Conservation (phyloP, 2,329 filamentous ascomycete genomes). For the Waltergamsia citrina region DNA sequence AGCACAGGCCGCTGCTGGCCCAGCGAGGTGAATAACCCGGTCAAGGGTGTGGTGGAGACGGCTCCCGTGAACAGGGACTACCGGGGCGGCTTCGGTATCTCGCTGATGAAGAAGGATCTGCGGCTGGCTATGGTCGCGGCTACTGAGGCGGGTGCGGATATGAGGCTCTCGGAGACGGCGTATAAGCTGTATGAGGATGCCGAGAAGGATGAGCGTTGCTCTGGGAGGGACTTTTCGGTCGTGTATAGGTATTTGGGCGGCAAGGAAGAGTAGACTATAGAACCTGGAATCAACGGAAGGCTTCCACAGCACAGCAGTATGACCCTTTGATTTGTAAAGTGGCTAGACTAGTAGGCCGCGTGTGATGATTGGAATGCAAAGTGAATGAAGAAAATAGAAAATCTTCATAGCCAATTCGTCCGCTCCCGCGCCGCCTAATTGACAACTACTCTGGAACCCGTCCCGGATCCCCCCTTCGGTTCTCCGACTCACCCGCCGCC, state of each 20-base stretch:
- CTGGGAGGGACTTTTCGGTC: conserved; percentile 71
- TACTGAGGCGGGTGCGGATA: conserved; percentile 52
- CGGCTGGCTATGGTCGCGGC: conserved; percentile 65
- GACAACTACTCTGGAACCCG: too few species aligned
- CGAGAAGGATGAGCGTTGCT: conserved; percentile 49
- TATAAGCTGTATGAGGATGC: conserved; percentile 59
- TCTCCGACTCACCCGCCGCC: too few species aligned
- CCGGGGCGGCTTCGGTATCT: conserved; percentile 65
- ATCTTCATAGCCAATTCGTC: too few species aligned
- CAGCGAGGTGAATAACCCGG: conserved; percentile 90
- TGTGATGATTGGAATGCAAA: too few species aligned
- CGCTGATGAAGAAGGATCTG: conserved; percentile 74
- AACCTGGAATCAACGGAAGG: too few species aligned
- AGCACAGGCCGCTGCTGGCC: conserved; percentile 96
- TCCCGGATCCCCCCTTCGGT: too few species aligned
- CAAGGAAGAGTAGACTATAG: conserved; percentile 32
- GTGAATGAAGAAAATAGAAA: too few species aligned
- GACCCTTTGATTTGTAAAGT: too few species aligned
- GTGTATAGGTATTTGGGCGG: conserved; percentile 64
- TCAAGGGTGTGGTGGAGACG: conserved; percentile 69
- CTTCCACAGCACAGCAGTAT: too few species aligned
- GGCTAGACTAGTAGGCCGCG: too few species aligned
- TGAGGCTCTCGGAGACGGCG: conserved; percentile 56
- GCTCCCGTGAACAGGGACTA: conserved; percentile 73
- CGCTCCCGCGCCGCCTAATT: too few species aligned